Percentiles rank a stretch among this genome's conserved stretches.
These are phyloP conservation scores for Penicillium sp. DNA, from an alignment of 2,329 filamentous ascomycete genomes.

Conservation along the genomic window DNA sequence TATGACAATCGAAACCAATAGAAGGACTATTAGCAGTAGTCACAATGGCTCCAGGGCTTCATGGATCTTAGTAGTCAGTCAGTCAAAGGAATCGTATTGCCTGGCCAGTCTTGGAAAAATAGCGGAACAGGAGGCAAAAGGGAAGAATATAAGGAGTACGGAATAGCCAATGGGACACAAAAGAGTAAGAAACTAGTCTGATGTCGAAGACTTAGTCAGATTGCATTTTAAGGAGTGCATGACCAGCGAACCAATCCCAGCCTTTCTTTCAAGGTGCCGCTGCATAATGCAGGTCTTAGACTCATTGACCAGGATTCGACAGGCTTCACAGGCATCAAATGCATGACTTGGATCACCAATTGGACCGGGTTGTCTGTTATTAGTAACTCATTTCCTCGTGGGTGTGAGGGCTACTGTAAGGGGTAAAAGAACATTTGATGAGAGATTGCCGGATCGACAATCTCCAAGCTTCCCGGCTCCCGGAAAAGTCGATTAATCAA, in stretches of 20 bases:
- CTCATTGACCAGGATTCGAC: not conserved
- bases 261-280: not conserved
- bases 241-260: not conserved
- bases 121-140: not conserved
- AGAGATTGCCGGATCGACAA: slow-evolving; percentile 22
- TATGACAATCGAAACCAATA: not conserved
- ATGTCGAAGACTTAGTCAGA: not conserved
- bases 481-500: not conserved
- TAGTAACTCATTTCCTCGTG: slow-evolving; percentile 20
- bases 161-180: not conserved
- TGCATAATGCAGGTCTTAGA: slow-evolving; percentile 2
- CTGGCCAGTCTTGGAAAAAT: too few relatives aligned
- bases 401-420: slow-evolving; percentile 20
- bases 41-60: not conserved
- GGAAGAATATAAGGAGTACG: not conserved
- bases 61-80: too few relatives aligned
- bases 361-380: not conserved
- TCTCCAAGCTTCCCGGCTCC: slow-evolving; percentile 8
- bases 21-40: not conserved
- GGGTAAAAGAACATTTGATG: slow-evolving; percentile 9
- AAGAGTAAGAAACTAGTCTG: not conserved
- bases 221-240: not conserved
- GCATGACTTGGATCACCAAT: not conserved
- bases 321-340: not conserved
- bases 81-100: not conserved